Evolutionary conservation across 2,329 filamentous ascomycete species (phyloP), one percentile per base, ranked within the genome.

Genomic region (Whalleya microplaca): DNA sequence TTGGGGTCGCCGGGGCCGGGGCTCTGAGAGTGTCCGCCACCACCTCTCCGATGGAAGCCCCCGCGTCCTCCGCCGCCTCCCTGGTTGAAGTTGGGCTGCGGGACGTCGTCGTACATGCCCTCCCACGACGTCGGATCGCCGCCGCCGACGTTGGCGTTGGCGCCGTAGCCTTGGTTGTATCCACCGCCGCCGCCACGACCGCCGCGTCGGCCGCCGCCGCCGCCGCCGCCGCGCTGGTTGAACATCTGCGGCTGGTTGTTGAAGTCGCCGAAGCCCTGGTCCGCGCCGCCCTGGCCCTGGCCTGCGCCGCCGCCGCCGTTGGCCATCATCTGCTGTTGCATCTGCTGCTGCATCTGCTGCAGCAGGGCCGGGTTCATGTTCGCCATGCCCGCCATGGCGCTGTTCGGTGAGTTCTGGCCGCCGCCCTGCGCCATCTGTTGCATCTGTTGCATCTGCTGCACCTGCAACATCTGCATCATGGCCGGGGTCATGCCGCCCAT

Each of bases 51-150:
- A 49, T 75, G 70, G 55, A 73, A 74, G 41, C 74, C 76, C 55
- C 73, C 74, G 67, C 75, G 74, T 64, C 74, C 75, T 63, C 73
- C 74, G 67, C 75, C 74, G 64, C 74, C 75, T 63, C 80, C 78
- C 54, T 74, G 74, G 65, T 76, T 79, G 64, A 87, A 83, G 66
- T 88, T 87, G 4, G 91, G 91, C 71, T 94, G 91, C 16, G 92
- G 93, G 1, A 93, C 91, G 72, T 97, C 94, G 71, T 98, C 94
- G 73, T 97, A 98, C 92, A 96, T 96, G 69, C 94, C 94, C 73
- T 98, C 94, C 92, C 93, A 97, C 41, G 89, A 93, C 21, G 90
- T 91, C n/a, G 89, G 89, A 16, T 86, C 86, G 44, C 85, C 86
- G 54, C 78, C 78, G 40, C 76, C 72, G 61, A 73, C 71, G 55